Conservation (phyloP, 371 early-diverging fungal genomes). For the Parasitella parasitica region DNA sequence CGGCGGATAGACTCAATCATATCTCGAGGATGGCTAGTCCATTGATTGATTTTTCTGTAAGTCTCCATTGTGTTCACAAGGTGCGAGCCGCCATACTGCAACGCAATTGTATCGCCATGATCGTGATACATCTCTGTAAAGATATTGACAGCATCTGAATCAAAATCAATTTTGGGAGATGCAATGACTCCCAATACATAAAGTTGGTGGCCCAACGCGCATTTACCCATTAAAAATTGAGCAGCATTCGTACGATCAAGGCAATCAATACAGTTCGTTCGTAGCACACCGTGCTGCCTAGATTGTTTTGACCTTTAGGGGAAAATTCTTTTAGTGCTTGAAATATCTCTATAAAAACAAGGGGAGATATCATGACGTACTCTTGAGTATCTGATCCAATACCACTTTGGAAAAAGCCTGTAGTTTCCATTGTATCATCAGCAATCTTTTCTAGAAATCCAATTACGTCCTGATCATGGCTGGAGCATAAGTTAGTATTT, state of each 20-base stretch:
- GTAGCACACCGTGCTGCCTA: constrained; percentile 84
- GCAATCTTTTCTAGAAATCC: constrained; percentile 85
- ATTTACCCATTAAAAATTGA: constrained; percentile 95
- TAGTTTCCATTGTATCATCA: constrained; percentile 80
- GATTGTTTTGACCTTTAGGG: constrained; percentile 14
- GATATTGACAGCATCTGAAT: constrained; percentile 89
- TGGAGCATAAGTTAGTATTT: constrained; percentile 8
- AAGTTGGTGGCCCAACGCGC: constrained; percentile 90
- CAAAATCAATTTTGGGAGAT: constrained; percentile 82
- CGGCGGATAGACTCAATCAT: constrained; percentile 92
- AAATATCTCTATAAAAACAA: neutral
- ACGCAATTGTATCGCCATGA: constrained; percentile 97
- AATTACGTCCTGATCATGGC: constrained; percentile 88
- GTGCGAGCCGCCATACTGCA: constrained; percentile 99
- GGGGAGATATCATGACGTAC: constrained; percentile 18
- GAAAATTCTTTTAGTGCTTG: neutral
- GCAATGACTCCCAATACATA: constrained; percentile 85
- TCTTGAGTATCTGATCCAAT: constrained; percentile 57
- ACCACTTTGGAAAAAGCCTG: constrained; percentile 93
- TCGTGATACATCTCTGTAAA: constrained; percentile 98
- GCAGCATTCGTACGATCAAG: constrained; percentile 99
- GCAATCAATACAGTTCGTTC: constrained; percentile 99
- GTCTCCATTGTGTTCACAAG: constrained; percentile 98
- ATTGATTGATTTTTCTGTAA: constrained; percentile 90
- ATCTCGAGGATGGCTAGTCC: constrained; percentile 94